Conservation (phyloP, 768 basidiomycete species). For the Trametes punicea region DNA sequence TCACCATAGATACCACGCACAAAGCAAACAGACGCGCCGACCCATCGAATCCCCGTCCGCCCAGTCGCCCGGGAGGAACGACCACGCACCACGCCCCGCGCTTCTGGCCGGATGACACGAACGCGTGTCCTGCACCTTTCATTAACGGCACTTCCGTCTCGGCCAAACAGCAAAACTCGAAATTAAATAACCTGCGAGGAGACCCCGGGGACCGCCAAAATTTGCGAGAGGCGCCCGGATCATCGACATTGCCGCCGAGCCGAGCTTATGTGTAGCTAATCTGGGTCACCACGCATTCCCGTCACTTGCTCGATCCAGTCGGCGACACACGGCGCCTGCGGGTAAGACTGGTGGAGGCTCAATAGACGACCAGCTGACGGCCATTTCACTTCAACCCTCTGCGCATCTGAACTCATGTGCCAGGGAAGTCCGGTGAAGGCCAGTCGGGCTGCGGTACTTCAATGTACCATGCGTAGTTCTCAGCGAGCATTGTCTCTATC, state of each 20-base stretch:
- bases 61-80: slow-evolving; percentile 6
- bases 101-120: slow-evolving; percentile 17
- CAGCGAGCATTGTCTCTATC: background rate
- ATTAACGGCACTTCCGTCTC: background rate
- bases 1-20: background rate
- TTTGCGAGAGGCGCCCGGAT: background rate
- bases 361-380: background rate
- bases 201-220: slow-evolving; percentile 1
- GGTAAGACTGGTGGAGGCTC: background rate
- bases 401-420: background rate
- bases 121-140: background rate
- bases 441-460: no score
- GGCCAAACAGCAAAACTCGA: background rate
- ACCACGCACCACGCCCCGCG: slow-evolving; percentile 18
- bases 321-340: slow-evolving; percentile 11
- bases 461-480: background rate
- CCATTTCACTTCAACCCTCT: background rate
- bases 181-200: background rate
- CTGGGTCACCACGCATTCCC: slow-evolving; percentile 1
- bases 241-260: background rate
- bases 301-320: slow-evolving; percentile 5
- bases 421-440: no score
- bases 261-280: slow-evolving; percentile 17
- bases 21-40: background rate
- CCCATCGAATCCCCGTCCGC: background rate